These are phyloP conservation scores for Fusarium napiforme DNA, from an alignment of 2,329 filamentous ascomycete genomes.

Conservation along the genomic window DNA sequence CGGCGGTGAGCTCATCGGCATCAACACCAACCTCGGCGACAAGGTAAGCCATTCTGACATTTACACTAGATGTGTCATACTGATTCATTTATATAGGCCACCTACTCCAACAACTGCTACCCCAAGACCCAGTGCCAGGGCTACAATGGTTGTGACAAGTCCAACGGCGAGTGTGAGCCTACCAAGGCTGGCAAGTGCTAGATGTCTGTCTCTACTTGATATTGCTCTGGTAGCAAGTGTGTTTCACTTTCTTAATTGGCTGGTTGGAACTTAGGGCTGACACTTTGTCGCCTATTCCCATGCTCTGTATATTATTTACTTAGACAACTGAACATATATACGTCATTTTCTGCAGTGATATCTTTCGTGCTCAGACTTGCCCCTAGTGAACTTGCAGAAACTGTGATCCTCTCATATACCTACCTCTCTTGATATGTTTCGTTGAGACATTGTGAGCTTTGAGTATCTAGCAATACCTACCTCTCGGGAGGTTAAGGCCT, in stretches of 20 bases:
- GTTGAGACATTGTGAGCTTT: no score
- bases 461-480: no score
- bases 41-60: not conserved
- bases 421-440: no score
- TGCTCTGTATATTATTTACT: not conserved
- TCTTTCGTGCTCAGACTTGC: not conserved
- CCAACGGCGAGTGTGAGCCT: conserved; percentile 45
- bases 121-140: conserved; percentile 46
- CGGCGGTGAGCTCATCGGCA: conserved; percentile 56
- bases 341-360: not conserved
- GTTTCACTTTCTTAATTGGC: not conserved
- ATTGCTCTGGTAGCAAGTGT: not conserved
- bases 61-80: accelerated
- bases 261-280: accelerated
- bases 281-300: accelerated
- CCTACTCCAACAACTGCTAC: conserved; percentile 47
- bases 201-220: accelerated
- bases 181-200: conserved; percentile 35
- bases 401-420: no score
- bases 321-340: not conserved
- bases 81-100: conserved; percentile 25
- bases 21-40: conserved; percentile 54
- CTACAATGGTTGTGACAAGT: conserved; percentile 47
- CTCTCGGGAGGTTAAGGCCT: no score
- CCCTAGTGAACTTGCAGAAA: no score